phyloP scores from a whole-genome alignment of 2,329 filamentous ascomycete species.

The Massarina eburnea region DNA sequence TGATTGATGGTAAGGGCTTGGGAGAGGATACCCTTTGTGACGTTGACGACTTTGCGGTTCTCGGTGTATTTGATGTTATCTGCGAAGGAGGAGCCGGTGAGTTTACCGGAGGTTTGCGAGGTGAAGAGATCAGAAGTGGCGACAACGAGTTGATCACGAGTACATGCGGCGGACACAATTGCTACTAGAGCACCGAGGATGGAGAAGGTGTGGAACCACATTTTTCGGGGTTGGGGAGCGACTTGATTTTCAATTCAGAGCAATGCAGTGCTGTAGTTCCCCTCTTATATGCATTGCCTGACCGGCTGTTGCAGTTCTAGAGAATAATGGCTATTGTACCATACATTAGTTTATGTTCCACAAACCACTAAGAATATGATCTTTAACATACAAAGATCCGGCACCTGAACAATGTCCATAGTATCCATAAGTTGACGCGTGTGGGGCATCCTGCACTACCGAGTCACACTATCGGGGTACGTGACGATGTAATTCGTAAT shows the following conservation, averaged over 20 bases:
- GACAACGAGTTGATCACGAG: conserved; percentile 18
- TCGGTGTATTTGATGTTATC: conserved; percentile 24
- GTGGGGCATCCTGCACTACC: conserved; percentile 7
- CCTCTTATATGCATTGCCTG: background rate
- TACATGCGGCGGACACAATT: conserved; percentile 23
- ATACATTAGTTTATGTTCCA: background rate
- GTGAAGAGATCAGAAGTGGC: conserved; percentile 20
- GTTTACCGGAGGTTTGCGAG: conserved; percentile 25
- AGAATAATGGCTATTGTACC: background rate
- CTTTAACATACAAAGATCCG: background rate
- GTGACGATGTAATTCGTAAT: background rate
- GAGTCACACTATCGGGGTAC: background rate
- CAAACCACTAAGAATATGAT: background rate
- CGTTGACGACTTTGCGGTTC: conserved; percentile 25
- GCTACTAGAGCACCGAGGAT: conserved; percentile 8
- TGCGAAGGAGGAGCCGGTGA: conserved; percentile 19
- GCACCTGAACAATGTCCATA: conserved; percentile 5
- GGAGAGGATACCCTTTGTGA: conserved; percentile 23
- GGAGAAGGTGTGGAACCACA: conserved; percentile 5
- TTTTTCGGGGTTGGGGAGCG: conserved; percentile 2
- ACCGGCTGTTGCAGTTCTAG: background rate
- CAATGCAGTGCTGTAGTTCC: background rate
- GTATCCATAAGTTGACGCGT: background rate
- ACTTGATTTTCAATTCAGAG: background rate
- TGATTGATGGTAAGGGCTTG: conserved; percentile 27